Evolutionary conservation across 2,329 filamentous ascomycete species (phyloP), one percentile per base, ranked within the genome.

Genomic region (Calcarisporium arbuscula): DNA sequence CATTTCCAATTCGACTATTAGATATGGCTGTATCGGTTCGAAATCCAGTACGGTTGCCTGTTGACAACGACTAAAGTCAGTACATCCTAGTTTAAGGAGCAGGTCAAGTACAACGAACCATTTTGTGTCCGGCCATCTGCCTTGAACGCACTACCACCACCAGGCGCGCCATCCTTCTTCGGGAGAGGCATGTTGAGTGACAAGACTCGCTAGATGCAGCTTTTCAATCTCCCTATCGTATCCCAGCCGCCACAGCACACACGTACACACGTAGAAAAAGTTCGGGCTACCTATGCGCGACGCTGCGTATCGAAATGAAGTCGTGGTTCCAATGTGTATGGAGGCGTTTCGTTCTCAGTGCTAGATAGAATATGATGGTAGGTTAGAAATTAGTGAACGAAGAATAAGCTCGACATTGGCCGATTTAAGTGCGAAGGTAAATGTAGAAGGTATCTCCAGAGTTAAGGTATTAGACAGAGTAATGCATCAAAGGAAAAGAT

Each of bases 11-110:
- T 43, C 81, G 75, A 49, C 73, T 74, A 45, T 83, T 84, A 7
- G 89, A 92, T 43, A 96, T 95, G 51, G 92, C 86, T 21, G 77
- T 69, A 54, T 96, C 90, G 17, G 90, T 96, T 44, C 83, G 81
- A 64, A 96, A 95, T 17, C 70, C 74, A 38, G 73, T 62, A 27
- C 77, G 67, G 47, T 73, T 71, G 43, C 83, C 85, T 92, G 28
- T 17, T 11, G 10, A 21, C n/a, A 6, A 39, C 10, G n/a, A 16
- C 37, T 41, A 47, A 43, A 42, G 23, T 10, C n/a, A n/a, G n/a
- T n/a, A n/a, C n/a, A n/a, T n/a, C n/a, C n/a, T n/a, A n/a, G n/a
- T n/a, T n/a, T n/a, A n/a, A n/a, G n/a, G n/a, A n/a, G n/a, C n/a
- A n/a, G n/a, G n/a, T n/a, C n/a, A n/a, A n/a, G n/a, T 16, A 28